These are phyloP conservation scores for Suhomyces chickasaworum DNA, from an alignment of 1,139 yeast genomes.

Conservation along the genomic window DNA sequence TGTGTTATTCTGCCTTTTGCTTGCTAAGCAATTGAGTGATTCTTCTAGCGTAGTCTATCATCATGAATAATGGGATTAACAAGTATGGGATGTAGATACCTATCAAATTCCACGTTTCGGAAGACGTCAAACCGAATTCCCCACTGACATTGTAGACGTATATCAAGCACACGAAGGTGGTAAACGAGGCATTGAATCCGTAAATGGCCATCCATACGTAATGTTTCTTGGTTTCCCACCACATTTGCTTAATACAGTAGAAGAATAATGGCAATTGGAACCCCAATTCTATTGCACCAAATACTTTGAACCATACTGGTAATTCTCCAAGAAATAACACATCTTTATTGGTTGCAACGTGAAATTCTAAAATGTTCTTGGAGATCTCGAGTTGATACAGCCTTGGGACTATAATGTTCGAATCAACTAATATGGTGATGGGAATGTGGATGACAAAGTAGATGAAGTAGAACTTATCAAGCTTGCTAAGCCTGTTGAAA, in stretches of 20 bases:
- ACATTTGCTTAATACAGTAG: slow-evolving; percentile 32
- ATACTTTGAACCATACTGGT: slow-evolving; percentile 71
- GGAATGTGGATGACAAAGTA: slow-evolving; percentile 64
- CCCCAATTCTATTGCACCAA: slow-evolving; percentile 69
- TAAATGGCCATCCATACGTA: slow-evolving; percentile 61
- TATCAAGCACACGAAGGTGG: slow-evolving; percentile 66
- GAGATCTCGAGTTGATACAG: slow-evolving; percentile 53
- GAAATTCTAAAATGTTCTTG: slow-evolving; percentile 52
- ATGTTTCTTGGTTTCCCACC: slow-evolving; percentile 26
- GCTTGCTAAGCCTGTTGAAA: slow-evolving; percentile 6
- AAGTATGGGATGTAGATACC: slow-evolving; percentile 68
- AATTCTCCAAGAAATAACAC: slow-evolving; percentile 51
- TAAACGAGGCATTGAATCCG: slow-evolving; percentile 74
- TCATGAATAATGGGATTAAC: slow-evolving; percentile 59
- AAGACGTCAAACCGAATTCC: slow-evolving; percentile 34
- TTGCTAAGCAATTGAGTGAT: slow-evolving; percentile 10
- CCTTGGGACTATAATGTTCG: slow-evolving; percentile 66
- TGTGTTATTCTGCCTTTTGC: slow-evolving; percentile 3
- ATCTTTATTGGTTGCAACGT: slow-evolving; percentile 66
- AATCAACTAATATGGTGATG: slow-evolving; percentile 73
- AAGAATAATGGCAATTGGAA: slow-evolving; percentile 81
- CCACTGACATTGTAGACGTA: slow-evolving; percentile 40
- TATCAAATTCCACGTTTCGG: slow-evolving; percentile 45
- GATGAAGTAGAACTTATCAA: slow-evolving; percentile 29
- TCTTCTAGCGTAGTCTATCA: slow-evolving; percentile 40